Percentiles rank a stretch among this genome's conserved stretches.
Evolutionary conservation across 768 basidiomycete species (phyloP).

Genomic region (Hydnum rufescens): DNA sequence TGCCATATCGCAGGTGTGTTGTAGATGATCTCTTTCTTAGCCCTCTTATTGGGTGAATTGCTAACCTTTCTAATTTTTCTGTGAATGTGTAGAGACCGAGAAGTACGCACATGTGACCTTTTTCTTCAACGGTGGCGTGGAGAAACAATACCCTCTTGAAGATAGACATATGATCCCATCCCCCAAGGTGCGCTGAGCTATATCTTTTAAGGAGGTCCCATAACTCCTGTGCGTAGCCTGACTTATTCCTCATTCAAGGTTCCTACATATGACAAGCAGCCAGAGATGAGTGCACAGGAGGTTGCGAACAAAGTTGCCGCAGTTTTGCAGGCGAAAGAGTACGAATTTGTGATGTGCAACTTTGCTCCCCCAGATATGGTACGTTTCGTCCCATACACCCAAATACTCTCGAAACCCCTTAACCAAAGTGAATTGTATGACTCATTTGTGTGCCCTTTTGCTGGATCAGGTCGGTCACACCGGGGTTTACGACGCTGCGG

Average conservation of each 20-base stretch:
- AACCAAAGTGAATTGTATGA: background rate
- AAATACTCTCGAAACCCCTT: background rate
- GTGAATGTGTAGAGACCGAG: constrained; percentile 52
- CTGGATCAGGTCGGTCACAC: constrained; percentile 64
- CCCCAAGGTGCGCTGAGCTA: constrained; percentile 30
- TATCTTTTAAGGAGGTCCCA: background rate
- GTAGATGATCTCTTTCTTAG: background rate
- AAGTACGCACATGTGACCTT: constrained; percentile 97
- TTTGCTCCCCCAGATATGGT: constrained; percentile 97
- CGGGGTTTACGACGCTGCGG: constrained; percentile 77
- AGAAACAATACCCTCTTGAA: constrained; percentile 73
- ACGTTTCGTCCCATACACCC: constrained; percentile 8
- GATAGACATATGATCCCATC: constrained; percentile 77
- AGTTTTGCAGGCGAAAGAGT: constrained; percentile 42
- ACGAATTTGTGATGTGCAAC: constrained; percentile 94
- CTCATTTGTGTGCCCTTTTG: too few species aligned
- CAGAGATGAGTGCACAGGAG: constrained; percentile 71
- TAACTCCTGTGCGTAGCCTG: background rate
- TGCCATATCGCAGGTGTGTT: constrained; percentile 67
- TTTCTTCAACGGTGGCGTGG: constrained; percentile 95
- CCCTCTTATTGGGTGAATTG: background rate
- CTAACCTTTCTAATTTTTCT: background rate
- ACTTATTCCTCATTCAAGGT: constrained; percentile 21
- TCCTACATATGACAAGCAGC: constrained; percentile 81
- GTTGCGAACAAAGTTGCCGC: constrained; percentile 90